Evolutionary conservation across 768 basidiomycete genomes (phyloP).

Genomic region (Rhodotorula kratochvilovae): DNA sequence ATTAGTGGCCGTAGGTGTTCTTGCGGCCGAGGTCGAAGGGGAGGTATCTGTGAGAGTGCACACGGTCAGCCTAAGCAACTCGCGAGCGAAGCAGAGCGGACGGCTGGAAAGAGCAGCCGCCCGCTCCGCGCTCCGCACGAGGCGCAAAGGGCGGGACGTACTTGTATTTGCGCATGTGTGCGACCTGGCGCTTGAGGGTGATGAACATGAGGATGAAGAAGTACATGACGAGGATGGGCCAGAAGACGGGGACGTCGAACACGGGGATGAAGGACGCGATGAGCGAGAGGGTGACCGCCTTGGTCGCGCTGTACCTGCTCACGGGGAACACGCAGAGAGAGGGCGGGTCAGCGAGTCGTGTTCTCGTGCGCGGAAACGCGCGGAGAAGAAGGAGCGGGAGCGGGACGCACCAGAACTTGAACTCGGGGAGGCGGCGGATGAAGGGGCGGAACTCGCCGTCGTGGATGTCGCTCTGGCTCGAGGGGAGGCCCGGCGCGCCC

Average conservation of each 20-base stretch:
- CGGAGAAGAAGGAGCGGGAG: background rate
- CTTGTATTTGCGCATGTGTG: constrained; percentile 99
- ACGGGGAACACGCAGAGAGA: background rate
- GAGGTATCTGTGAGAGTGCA: constrained; percentile 26
- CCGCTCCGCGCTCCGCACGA: background rate
- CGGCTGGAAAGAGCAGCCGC: background rate
- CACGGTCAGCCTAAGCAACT: background rate
- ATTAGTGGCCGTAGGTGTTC: constrained; percentile 16
- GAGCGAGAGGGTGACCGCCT: constrained; percentile 76
- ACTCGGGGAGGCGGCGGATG: constrained; percentile 88
- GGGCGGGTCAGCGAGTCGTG: no score
- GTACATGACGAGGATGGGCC: constrained; percentile 97
- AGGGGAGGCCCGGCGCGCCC: constrained; percentile 61
- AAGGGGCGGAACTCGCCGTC: constrained; percentile 98
- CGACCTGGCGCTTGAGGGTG: constrained; percentile 90
- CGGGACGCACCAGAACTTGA: constrained; percentile 76
- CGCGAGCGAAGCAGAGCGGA: background rate
- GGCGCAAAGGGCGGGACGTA: constrained; percentile 55
- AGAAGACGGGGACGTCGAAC: constrained; percentile 96
- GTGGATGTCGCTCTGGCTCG: constrained; percentile 46
- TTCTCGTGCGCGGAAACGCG: background rate
- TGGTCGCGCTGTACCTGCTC: constrained; percentile 79
- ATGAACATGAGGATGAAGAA: constrained; percentile 91
- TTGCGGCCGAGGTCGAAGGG: constrained; percentile 95
- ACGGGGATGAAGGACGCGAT: constrained; percentile 69